Base-by-base conservation (phyloP, 1,284 basidiomycete species). In the Volvariella volvacea region DNA sequence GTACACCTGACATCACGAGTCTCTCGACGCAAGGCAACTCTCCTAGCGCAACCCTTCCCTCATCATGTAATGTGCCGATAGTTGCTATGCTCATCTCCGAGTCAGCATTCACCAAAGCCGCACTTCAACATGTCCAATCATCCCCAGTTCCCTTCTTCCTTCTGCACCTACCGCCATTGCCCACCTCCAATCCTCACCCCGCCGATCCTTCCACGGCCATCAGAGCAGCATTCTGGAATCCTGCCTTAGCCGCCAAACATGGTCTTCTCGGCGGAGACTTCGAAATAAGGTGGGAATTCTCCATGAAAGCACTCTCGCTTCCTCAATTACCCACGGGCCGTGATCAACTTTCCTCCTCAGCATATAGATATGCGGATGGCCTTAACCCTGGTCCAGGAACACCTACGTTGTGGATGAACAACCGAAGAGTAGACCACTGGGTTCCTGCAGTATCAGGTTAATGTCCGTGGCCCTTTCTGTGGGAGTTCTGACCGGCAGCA, bases 71-170 rank as follows among this genome's bases (percentile, higher is more conserved):
- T 40, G 20, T 46, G 38, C 66, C 76, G n/a, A 58, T 77, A 4
- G 73, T 91, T 14, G 88, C 84, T 0, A 59, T 92, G 4, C 71
- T 92, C 44, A 64, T 91, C 28, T 92, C 88, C 0, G 74, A 85
- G 54, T 88, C 86, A 6, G 69, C 78, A 0, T 94, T 92, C 62
- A 84, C 86, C 1, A 74, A 73, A 45, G 65, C 76, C 0, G 77
- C 88, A 0, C 59, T 88, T 44, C 64, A 82, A 2, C 78, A 80
- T 10, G 86, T 83, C 0, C 73, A 80, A 48, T 78, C 80, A 3
- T 90, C 88, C 0, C 68, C 74, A 0, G 70, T 88, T 8, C 89
- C 91, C 0, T 76, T 92, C 46, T 71, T 90, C 41, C 74, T 93
- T 3, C 57, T 93, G 1, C 81, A 92, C 53, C 63, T 93, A 1